A percentile compares a stretch with the other conserved stretches of the same genome.
Conservation (phyloP, 1,139 yeast genomes). For the Saccharomycopsis hybrid region DNA sequence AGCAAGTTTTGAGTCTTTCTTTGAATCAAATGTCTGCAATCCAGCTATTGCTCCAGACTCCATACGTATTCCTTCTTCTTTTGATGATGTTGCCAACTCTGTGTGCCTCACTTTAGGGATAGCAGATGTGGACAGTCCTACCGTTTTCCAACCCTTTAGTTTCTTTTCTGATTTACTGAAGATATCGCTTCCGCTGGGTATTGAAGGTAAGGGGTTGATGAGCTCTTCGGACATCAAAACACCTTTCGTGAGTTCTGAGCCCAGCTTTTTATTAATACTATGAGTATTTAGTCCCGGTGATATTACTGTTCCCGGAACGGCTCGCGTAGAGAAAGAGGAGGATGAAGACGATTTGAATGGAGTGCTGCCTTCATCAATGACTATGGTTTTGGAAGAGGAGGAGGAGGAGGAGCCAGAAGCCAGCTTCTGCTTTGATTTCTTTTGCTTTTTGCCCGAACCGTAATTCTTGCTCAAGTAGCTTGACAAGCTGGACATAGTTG, state of each 20-base stretch:
- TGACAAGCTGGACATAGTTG: conserved; percentile 23
- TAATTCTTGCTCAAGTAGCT: conserved; percentile 49
- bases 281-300: neutral
- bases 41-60: neutral
- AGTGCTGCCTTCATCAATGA: neutral
- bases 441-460: conserved; percentile 23
- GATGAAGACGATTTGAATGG: neutral
- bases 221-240: neutral
- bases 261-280: neutral
- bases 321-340: neutral
- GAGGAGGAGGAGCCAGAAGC: conserved; percentile 19
- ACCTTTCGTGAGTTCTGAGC: neutral
- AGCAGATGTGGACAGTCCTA: neutral
- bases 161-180: neutral
- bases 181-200: neutral
- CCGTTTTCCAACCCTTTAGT: neutral
- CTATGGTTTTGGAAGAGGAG: neutral
- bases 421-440: conserved; percentile 23
- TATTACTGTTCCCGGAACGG: no score
- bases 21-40: neutral
- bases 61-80: neutral
- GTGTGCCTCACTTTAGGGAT: neutral
- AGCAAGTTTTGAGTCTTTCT: neutral
- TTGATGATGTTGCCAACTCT: neutral
- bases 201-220: neutral